Evolutionary conservation across 2,329 filamentous ascomycete species (phyloP).

Genomic region (Pseudogymnoascus sp.): DNA sequence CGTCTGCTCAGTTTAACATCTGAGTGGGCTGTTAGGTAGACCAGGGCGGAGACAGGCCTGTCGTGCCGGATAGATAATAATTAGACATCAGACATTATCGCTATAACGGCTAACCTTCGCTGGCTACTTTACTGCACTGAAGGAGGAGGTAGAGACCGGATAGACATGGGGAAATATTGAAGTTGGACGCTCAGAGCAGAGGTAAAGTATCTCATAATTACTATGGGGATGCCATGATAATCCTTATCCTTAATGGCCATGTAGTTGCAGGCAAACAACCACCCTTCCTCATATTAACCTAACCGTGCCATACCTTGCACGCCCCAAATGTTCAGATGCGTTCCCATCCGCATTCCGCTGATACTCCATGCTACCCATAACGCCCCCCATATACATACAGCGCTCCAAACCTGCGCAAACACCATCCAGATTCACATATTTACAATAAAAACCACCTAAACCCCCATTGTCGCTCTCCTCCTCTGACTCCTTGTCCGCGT

Average conservation of each 20-base stretch:
- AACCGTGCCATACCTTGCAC: background rate
- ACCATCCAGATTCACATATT: background rate
- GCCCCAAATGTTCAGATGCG: background rate
- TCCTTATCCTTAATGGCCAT: no score
- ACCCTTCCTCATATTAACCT: background rate
- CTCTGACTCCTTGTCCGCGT: slow-evolving; percentile 17
- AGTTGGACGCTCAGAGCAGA: no score
- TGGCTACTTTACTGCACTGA: background rate
- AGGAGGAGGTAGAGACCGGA: background rate
- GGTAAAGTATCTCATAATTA: slow-evolving; percentile 1
- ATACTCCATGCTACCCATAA: background rate
- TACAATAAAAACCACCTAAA: slow-evolving; percentile 31
- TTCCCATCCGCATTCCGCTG: background rate
- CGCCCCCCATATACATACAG: background rate
- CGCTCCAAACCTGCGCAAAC: background rate
- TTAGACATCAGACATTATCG: background rate
- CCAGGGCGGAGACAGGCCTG: background rate
- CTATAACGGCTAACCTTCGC: background rate
- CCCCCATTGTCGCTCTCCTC: slow-evolving; percentile 19
- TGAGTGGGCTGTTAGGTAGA: background rate
- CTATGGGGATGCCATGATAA: background rate
- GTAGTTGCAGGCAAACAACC: background rate
- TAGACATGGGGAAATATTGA: background rate
- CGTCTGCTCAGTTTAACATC: background rate
- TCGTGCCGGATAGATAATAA: background rate